phyloP scores from a whole-genome alignment of 2,329 filamentous ascomycete species.

The Diaporthe capsici region DNA sequence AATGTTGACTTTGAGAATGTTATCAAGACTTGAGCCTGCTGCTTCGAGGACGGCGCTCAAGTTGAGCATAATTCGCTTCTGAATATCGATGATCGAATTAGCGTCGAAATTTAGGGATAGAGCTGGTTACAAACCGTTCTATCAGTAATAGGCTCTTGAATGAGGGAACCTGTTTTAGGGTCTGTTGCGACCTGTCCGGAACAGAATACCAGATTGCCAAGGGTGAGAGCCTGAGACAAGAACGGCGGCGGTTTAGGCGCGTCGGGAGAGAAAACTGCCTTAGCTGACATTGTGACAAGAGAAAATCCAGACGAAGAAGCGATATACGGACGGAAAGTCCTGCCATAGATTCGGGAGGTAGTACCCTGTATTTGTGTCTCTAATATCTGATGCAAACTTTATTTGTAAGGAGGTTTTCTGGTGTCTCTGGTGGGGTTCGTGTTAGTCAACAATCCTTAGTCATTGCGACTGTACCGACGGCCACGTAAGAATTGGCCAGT shows the following conservation, averaged over 20 bases:
- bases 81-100: background rate
- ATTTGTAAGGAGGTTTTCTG: background rate
- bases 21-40: background rate
- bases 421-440: background rate
- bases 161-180: background rate
- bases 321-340: background rate
- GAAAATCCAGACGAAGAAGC: background rate
- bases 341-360: background rate
- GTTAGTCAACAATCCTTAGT: slow-evolving; percentile 16
- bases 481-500: slow-evolving; percentile 11
- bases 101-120: too few relatives aligned
- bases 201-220: slow-evolving; percentile 1
- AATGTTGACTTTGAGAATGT: slow-evolving; percentile 1
- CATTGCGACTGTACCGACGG: background rate
- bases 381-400: background rate
- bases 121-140: background rate
- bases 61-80: background rate
- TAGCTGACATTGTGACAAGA: background rate
- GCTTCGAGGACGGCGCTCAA: background rate
- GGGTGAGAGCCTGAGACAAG: background rate
- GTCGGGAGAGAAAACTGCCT: background rate
- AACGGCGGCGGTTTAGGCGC: background rate
- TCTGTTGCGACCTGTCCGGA: background rate
- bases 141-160: background rate
- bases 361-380: background rate